A percentile compares a stretch with the other conserved stretches of the same genome.
phyloP scores from a whole-genome alignment of 768 basidiomycete genomes.

The Hirschioporus abietinus region DNA sequence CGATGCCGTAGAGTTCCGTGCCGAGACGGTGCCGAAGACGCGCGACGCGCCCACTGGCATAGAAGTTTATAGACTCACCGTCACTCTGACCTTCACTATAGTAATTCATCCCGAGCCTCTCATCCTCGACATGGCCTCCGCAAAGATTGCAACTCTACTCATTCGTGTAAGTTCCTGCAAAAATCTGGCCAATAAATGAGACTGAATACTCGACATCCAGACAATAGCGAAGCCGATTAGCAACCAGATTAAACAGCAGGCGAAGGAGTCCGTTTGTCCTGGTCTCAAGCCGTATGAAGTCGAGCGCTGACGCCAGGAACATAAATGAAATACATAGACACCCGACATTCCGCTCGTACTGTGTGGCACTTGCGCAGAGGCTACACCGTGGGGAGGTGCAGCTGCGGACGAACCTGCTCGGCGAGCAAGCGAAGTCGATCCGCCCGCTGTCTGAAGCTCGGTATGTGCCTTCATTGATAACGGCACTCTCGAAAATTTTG shows the following conservation, averaged over 20 bases:
- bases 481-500: not conserved
- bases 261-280: conserved; percentile 50
- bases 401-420: conserved; percentile 70
- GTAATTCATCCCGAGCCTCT: not conserved
- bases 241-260: conserved; percentile 60
- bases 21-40: not conserved
- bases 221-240: conserved; percentile 85
- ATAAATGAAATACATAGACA: conserved; percentile 44
- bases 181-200: not conserved
- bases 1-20: not conserved
- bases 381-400: conserved; percentile 72
- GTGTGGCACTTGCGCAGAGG: conserved; percentile 67
- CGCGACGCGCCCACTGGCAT: not conserved
- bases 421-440: conserved; percentile 66
- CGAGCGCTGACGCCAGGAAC: not conserved
- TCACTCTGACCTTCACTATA: not conserved
- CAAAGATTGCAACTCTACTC: conserved; percentile 67
- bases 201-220: conserved; percentile 29
- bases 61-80: not conserved
- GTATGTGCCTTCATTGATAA: conserved; percentile 33
- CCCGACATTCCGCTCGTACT: conserved; percentile 63
- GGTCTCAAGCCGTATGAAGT: not conserved
- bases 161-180: conserved; percentile 51
- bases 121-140: conserved; percentile 51
- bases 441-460: conserved; percentile 73